A percentile compares a stretch with the other conserved stretches of the same genome.
These are phyloP conservation scores for Aspergillus quadricinctus DNA, from an alignment of 2,329 filamentous ascomycete genomes.

Conservation along the genomic window DNA sequence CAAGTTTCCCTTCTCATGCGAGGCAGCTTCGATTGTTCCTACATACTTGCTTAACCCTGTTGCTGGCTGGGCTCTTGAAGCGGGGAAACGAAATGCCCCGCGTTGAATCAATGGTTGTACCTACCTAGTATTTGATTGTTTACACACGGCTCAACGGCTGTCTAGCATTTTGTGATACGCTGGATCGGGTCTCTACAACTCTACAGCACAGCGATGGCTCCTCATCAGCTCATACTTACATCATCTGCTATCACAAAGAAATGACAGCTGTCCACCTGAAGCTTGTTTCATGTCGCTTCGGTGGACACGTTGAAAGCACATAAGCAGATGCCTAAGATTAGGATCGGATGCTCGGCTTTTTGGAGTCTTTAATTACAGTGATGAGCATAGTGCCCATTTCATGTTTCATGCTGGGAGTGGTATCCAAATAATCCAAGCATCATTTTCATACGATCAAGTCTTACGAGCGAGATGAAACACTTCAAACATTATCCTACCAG, in stretches of 20 bases:
- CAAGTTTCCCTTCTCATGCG: conserved; percentile 8
- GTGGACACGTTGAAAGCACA: too few relatives aligned
- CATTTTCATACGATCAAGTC: not conserved
- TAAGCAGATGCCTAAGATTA: not conserved
- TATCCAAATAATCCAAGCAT: not conserved
- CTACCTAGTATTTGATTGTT: not conserved
- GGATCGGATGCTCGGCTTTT: not conserved
- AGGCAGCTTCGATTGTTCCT: conserved; percentile 7
- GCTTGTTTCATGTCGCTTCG: not conserved
- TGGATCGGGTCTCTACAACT: not conserved
- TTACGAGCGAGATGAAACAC: not conserved
- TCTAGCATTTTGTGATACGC: not conserved
- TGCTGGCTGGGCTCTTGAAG: not conserved
- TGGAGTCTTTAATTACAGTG: not conserved
- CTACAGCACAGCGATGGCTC: not conserved
- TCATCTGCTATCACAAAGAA: not conserved
- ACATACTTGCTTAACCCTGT: not conserved
- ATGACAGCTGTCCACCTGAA: not conserved
- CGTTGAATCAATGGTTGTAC: conserved; percentile 1
- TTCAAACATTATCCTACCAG: not conserved
- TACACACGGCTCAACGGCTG: not conserved
- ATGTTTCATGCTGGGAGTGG: not conserved
- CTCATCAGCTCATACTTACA: not conserved
- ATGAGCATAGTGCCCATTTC: not conserved
- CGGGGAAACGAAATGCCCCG: conserved; percentile 10